Evolutionary conservation across 2,329 filamentous ascomycete species (phyloP).

Genomic region (Apiospora koreana): DNA sequence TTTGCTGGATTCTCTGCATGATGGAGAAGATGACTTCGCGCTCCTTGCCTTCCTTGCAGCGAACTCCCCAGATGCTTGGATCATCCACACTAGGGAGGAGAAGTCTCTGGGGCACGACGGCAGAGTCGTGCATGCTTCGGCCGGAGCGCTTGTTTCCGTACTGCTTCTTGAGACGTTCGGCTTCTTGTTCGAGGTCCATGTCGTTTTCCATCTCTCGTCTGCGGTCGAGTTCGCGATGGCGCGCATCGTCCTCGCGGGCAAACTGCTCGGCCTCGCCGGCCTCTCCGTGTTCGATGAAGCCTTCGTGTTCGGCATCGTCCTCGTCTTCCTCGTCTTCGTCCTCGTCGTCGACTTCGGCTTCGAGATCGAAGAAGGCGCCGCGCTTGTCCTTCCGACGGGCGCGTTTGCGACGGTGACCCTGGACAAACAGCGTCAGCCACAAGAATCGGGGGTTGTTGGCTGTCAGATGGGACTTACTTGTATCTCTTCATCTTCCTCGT

Average conservation of each 20-base stretch:
- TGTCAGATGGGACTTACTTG: conserved; percentile 49
- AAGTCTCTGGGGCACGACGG: conserved; percentile 80
- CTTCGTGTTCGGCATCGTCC: conserved; percentile 81
- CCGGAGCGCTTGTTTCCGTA: conserved; percentile 78
- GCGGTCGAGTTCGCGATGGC: conserved; percentile 92
- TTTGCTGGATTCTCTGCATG: conserved; percentile 85
- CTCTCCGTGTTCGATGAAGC: conserved; percentile 86
- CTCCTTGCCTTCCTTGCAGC: conserved; percentile 94
- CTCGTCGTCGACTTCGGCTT: conserved; percentile 96
- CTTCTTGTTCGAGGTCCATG: conserved; percentile 92
- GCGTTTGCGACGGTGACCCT: conserved; percentile 78
- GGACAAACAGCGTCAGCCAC: conserved; percentile 5
- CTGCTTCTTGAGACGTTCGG: conserved; percentile 80
- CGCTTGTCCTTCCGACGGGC: conserved; percentile 74
- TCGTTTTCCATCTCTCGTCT: conserved; percentile 84
- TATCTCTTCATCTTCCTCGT: conserved; percentile 62
- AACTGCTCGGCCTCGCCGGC: conserved; percentile 84
- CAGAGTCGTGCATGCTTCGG: conserved; percentile 66
- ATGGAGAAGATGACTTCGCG: conserved; percentile 86
- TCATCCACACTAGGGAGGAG: conserved; percentile 92
- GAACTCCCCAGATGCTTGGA: conserved; percentile 92
- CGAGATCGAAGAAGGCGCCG: conserved; percentile 92
- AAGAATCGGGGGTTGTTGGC: not conserved
- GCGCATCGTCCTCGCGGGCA: conserved; percentile 83
- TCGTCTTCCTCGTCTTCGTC: conserved; percentile 88